phyloP scores from a whole-genome alignment of 176 grass and related monocot genomes.

The Triticum aestivum region DNA sequence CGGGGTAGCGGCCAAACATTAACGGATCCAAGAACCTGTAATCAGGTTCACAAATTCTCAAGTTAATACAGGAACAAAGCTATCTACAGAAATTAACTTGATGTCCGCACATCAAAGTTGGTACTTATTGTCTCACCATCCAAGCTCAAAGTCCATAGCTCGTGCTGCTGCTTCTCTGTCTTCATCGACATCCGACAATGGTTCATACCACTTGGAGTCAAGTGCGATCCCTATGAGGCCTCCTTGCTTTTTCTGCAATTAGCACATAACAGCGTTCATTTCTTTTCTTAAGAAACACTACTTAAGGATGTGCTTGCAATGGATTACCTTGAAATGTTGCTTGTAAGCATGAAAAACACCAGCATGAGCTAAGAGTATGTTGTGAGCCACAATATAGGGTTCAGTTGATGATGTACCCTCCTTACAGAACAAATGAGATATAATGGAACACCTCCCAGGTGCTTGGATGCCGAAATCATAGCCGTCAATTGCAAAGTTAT shows the following conservation, averaged over 20 bases:
- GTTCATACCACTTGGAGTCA: conserved; percentile 90
- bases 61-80: conserved; percentile 21
- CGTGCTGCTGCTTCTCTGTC: conserved; percentile 68
- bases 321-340: conserved; percentile 69
- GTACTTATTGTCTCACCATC: conserved; percentile 60
- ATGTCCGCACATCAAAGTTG: not conserved
- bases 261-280: not conserved
- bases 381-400: conserved; percentile 81
- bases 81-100: not conserved
- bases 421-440: conserved; percentile 79
- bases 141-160: conserved; percentile 92
- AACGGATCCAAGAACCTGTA: conserved; percentile 91
- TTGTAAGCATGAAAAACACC: conserved; percentile 68
- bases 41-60: conserved; percentile 22
- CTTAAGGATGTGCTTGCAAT: not conserved
- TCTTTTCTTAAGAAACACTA: not conserved
- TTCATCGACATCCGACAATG: conserved; percentile 63
- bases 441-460: conserved; percentile 79
- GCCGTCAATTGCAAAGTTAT: conserved; percentile 72
- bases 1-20: conserved; percentile 81
- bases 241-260: conserved; percentile 60
- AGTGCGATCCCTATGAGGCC: conserved; percentile 70
- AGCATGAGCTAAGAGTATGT: conserved; percentile 81
- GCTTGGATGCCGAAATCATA: conserved; percentile 88
- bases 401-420: conserved; percentile 86